Conservation (phyloP, 2,329 filamentous ascomycete species). For the Sclerotinia glacialis region DNA sequence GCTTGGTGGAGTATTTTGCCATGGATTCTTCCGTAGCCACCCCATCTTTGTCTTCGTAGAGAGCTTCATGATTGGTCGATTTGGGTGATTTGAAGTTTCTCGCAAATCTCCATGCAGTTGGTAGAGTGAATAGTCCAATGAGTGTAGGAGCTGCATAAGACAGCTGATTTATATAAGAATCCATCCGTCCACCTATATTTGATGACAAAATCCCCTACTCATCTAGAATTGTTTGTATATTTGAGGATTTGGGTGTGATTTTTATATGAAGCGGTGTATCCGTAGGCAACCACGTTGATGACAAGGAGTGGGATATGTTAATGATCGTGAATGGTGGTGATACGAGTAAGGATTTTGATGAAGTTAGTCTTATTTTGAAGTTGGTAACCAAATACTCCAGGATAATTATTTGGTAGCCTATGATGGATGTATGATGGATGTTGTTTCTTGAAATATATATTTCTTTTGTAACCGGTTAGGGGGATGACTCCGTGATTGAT, state of each 20-base stretch:
- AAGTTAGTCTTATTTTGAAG: background rate
- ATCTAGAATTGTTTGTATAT: background rate
- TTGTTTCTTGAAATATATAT: background rate
- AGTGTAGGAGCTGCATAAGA: slow-evolving; percentile 21
- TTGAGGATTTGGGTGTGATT: background rate
- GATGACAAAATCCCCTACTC: background rate
- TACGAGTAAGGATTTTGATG: background rate
- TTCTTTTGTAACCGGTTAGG: too few relatives aligned
- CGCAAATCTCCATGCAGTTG: slow-evolving; percentile 29
- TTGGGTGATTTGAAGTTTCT: slow-evolving; percentile 27
- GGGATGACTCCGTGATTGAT: background rate
- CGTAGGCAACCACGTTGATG: slow-evolving; percentile 4
- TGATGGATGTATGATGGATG: background rate
- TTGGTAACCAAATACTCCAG: background rate
- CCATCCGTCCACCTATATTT: slow-evolving; percentile 20
- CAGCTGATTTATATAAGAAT: slow-evolving; percentile 10
- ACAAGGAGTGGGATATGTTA: background rate
- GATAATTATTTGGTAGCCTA: background rate
- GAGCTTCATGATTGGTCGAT: slow-evolving; percentile 20
- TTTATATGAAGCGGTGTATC: slow-evolving; percentile 12
- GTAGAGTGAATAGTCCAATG: slow-evolving; percentile 29
- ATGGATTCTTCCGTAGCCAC: slow-evolving; percentile 61
- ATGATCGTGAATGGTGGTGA: too few relatives aligned
- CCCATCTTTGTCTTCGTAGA: slow-evolving; percentile 68
- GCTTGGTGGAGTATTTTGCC: slow-evolving; percentile 57